Evolutionary conservation across 805 yeast species (phyloP).

Genomic region (Lipomyces spencermartinsiae): DNA sequence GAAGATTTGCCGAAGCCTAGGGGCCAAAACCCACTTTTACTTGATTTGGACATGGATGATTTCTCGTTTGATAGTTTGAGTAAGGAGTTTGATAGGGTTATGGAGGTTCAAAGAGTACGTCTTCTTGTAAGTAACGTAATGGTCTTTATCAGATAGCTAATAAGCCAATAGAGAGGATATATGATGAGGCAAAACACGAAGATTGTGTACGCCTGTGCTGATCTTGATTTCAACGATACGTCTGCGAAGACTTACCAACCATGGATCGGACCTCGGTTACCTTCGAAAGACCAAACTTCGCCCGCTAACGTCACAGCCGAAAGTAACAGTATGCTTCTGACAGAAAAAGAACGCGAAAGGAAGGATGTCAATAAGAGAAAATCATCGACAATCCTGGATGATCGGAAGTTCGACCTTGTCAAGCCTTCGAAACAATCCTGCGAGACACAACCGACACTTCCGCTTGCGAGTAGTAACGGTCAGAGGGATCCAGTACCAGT

Average conservation of each 20-base stretch:
- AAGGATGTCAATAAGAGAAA: background rate
- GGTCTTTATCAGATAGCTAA: background rate
- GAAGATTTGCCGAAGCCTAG: conserved; percentile 13
- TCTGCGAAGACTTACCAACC: conserved; percentile 12
- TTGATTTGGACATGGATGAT: conserved; percentile 30
- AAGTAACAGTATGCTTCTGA: background rate
- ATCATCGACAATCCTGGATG: conserved; percentile 6
- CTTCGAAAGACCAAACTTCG: background rate
- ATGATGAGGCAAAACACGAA: conserved; percentile 32
- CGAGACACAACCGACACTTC: background rate
- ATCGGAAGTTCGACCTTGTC: background rate
- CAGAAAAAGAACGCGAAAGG: background rate
- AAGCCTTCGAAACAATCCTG: background rate
- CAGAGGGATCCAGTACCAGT: background rate
- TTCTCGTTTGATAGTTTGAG: conserved; percentile 24
- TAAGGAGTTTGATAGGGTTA: conserved; percentile 32
- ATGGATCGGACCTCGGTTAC: conserved; percentile 7
- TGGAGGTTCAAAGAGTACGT: conserved; percentile 31
- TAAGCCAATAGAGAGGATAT: conserved; percentile 29
- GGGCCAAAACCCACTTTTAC: background rate
- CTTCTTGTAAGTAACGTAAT: background rate
- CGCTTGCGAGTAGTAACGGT: background rate
- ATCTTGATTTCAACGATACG: conserved; percentile 19
- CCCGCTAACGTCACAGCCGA: background rate
- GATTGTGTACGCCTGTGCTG: conserved; percentile 31